phyloP scores from a whole-genome alignment of 345 rosid genomes.

The Clausena lansium region DNA sequence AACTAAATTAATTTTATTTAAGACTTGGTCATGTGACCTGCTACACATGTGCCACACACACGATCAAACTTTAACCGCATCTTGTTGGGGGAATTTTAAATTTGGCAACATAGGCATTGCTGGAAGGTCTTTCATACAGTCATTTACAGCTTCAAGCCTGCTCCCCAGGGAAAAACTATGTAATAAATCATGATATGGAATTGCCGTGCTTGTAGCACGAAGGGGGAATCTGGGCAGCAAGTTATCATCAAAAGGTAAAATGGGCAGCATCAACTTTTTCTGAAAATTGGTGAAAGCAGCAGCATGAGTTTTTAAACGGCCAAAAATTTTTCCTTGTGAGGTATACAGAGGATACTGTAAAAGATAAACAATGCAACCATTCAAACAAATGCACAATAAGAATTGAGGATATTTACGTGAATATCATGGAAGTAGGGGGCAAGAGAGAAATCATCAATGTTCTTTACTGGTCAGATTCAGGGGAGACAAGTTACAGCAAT shows the following conservation, averaged over 20 bases:
- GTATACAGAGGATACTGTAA: constrained; percentile 59
- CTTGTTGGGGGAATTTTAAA: constrained; percentile 68
- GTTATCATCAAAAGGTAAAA: constrained; percentile 73
- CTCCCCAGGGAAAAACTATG: constrained; percentile 75
- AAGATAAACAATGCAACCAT: constrained; percentile 19
- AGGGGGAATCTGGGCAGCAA: constrained; percentile 62
- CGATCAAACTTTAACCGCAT: constrained; percentile 21
- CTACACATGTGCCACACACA: too few relatives aligned
- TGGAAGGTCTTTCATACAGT: constrained; percentile 63
- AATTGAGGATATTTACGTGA: neutral
- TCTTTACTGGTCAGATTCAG: too few relatives aligned
- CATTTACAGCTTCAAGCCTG: constrained; percentile 63
- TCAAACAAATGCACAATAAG: neutral
- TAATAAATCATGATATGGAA: constrained; percentile 61
- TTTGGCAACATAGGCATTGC: constrained; percentile 69
- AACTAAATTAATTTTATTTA: too few relatives aligned
- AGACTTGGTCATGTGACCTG: too few relatives aligned
- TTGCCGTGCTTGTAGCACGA: constrained; percentile 44
- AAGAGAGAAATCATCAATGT: too few relatives aligned
- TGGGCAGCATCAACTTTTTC: constrained; percentile 67
- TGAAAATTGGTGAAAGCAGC: constrained; percentile 67
- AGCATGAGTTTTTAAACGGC: constrained; percentile 46
- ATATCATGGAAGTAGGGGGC: neutral
- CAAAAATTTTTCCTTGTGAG: constrained; percentile 51
- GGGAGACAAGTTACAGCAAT: too few relatives aligned